Evolutionary conservation across 805 yeast species (phyloP), one percentile per base, ranked within the genome.

Genomic region (Kodamaea hsintzibuensis): DNA sequence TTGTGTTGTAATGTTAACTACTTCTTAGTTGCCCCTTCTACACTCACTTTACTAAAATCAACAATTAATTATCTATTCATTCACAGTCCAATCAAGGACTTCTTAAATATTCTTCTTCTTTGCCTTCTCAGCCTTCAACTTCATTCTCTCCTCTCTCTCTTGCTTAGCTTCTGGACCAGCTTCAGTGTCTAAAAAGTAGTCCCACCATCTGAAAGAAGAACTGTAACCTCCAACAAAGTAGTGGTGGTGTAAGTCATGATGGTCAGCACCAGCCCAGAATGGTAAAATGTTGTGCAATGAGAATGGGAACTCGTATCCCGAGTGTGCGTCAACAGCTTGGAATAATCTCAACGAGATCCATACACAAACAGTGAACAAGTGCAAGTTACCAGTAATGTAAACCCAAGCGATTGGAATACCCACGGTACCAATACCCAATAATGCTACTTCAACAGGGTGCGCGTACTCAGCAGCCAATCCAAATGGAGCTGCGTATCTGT

Each of bases 191-290:
- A 93, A 77, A 58, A 84, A 68, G 73, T 76, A 88, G 75, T 93
- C 99, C 96, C 96, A 91, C 90, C 96, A 89, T 76, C 98, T 86
- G 82, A 93, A 95, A 38, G 92, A 84, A 45, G 96, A 88, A 27
- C 98, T 95, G 71, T 91, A 93, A 73, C 92, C 91, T 61, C 98
- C 98, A 63, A 91, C 88, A 74, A 93, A 93, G 76, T 88, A 91
- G 70, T 89, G 96, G 71, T 93, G 99, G 70, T 93, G 99, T 73
- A 89, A 89, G 73, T 93, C 99, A 70, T 93, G 98, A 73, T 93
- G 98, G 66, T 89, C 97, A 18, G 98, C 97, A 60, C 98, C 98
- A 3, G 98, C 96, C 98, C 98, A 92, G 75, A 95, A 82, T 48
- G 98, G 98, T 57, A 93, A 69, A 73, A 93, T 84, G 69, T 91